Evolutionary conservation across 495 filamentous ascomycete species (phyloP).

Genomic region (Staphylotrichum longicolle): DNA sequence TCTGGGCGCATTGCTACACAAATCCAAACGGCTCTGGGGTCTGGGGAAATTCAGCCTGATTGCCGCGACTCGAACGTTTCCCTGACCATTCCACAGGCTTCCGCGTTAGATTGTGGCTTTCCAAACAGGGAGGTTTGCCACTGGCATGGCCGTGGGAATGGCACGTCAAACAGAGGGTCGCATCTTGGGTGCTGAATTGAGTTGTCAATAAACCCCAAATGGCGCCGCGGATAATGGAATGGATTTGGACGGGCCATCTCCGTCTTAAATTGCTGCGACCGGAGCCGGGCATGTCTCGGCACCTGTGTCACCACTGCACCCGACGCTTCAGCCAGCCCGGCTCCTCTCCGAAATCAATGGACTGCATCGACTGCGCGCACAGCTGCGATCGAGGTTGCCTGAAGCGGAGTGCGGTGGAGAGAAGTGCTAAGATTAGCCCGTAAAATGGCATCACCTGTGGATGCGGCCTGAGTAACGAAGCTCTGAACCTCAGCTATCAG

Average conservation of each 20-base stretch:
- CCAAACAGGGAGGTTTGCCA: constrained; percentile 6
- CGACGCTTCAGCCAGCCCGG: constrained; percentile 1
- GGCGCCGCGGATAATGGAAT: background rate
- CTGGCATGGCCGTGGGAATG: background rate
- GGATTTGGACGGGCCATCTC: background rate
- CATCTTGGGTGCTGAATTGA: background rate
- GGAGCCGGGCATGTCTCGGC: constrained; percentile 8
- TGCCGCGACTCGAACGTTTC: constrained; percentile 9
- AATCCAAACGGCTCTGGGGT: background rate
- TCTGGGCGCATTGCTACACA: background rate
- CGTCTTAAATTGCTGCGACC: background rate
- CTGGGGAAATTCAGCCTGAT: constrained; percentile 34
- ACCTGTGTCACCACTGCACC: constrained; percentile 1
- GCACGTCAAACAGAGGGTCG: constrained; percentile 1
- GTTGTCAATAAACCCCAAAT: background rate
- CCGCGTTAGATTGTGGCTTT: constrained; percentile 12
- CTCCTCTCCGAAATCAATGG: constrained; percentile 6
- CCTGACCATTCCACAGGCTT: constrained; percentile 11
- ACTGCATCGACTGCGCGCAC: background rate
- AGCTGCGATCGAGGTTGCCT: background rate
- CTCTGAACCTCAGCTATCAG: background rate
- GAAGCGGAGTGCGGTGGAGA: constrained; percentile 6
- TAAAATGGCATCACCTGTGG: background rate
- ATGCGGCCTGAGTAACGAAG: constrained; percentile 1
- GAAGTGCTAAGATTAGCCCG: background rate